These are phyloP conservation scores for Lipomyces spencermartinsiae DNA, from an alignment of 805 yeast species.

Conservation along the genomic window DNA sequence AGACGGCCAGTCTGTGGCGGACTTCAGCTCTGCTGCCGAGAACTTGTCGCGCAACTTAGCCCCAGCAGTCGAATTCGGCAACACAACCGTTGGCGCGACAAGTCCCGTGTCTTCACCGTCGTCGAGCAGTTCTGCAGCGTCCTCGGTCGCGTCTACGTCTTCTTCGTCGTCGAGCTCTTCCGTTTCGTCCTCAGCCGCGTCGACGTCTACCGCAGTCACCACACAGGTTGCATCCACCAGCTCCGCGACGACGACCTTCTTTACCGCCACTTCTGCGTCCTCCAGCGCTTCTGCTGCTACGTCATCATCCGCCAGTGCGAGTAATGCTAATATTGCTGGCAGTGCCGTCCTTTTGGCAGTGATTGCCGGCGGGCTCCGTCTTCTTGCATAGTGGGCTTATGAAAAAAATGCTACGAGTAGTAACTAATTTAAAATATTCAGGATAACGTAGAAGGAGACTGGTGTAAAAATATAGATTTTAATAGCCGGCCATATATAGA, in stretches of 20 bases:
- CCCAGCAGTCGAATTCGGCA: slow-evolving; percentile 28
- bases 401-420: background rate
- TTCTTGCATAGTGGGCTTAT: background rate
- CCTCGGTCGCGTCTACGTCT: slow-evolving; percentile 10
- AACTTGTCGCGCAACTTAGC: slow-evolving; percentile 19
- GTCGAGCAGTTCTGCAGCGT: slow-evolving; percentile 15
- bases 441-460: no score
- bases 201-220: background rate
- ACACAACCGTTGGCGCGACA: slow-evolving; percentile 20
- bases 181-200: background rate
- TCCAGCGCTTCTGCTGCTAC: slow-evolving; percentile 5
- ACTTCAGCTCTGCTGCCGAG: slow-evolving; percentile 29
- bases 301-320: background rate
- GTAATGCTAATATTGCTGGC: background rate
- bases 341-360: background rate
- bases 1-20: slow-evolving; percentile 30
- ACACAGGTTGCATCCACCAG: slow-evolving; percentile 6
- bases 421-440: background rate
- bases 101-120: background rate
- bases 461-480: no score
- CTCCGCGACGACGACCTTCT: slow-evolving; percentile 4
- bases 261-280: slow-evolving; percentile 6
- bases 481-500: no score
- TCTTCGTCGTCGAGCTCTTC: background rate
- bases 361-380: background rate